Conservation (phyloP, 1,139 yeast species). For the Blastobotrys buckinghamii region DNA sequence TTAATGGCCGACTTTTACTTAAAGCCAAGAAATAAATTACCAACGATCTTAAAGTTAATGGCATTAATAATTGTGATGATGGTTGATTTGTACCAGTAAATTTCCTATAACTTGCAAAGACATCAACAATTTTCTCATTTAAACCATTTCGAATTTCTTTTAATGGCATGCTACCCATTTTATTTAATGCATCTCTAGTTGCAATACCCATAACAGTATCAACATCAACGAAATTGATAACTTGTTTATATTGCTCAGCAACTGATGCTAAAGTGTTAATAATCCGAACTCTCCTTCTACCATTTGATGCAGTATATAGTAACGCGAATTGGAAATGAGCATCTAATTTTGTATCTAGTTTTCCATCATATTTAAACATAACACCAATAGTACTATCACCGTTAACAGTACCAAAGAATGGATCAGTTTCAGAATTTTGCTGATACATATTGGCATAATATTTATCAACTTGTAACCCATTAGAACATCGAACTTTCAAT, state of each 20-base stretch:
- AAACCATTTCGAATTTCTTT: constrained; percentile 58
- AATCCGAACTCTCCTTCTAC: constrained; percentile 78
- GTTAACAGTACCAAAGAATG: constrained; percentile 61
- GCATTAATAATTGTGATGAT: constrained; percentile 69
- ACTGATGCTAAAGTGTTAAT: constrained; percentile 79
- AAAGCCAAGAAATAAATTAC: constrained; percentile 65
- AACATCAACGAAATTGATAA: constrained; percentile 78
- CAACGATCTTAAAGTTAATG: constrained; percentile 70
- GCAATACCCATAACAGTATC: constrained; percentile 72
- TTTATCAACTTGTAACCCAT: constrained; percentile 77
- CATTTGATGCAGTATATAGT: constrained; percentile 71
- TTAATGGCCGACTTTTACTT: constrained; percentile 60
- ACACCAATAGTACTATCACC: constrained; percentile 66
- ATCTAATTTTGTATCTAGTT: constrained; percentile 62
- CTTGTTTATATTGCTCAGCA: constrained; percentile 64
- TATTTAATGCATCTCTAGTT: constrained; percentile 61
- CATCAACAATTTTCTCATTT: constrained; percentile 59
- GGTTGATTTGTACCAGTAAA: constrained; percentile 42
- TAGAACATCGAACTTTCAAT: constrained; percentile 80
- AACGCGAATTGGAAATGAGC: constrained; percentile 91
- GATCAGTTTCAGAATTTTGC: constrained; percentile 44
- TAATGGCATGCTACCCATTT: constrained; percentile 51
- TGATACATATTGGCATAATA: constrained; percentile 56
- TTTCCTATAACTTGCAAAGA: constrained; percentile 69
- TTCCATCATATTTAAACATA: constrained; percentile 71